Conservation (phyloP, 208 protist species). For the Crithidia expoeki region DNA sequence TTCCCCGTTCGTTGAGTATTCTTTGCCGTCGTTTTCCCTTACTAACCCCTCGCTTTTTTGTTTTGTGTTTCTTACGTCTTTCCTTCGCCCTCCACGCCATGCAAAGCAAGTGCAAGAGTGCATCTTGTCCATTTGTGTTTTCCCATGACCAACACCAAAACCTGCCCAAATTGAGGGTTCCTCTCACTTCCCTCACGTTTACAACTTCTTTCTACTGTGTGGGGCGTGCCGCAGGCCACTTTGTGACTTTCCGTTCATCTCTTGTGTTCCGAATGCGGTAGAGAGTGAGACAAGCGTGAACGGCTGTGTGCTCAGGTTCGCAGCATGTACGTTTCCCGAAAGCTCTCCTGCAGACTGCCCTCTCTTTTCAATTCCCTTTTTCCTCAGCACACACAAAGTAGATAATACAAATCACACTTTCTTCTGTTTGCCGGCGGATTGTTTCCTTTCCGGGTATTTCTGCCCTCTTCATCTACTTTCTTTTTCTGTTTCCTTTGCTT, state of each 20-base stretch:
- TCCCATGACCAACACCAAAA: too few species aligned
- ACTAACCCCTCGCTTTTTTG: background rate
- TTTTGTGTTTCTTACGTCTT: background rate
- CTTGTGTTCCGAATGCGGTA: too few species aligned
- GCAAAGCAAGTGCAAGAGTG: background rate
- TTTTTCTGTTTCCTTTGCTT: background rate
- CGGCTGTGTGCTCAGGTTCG: too few species aligned
- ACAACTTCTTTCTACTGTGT: background rate
- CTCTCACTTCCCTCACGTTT: background rate
- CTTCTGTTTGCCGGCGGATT: conserved; percentile 4
- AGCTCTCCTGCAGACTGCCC: too few species aligned
- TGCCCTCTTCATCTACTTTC: background rate
- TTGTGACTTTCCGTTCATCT: background rate
- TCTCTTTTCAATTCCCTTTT: too few species aligned
- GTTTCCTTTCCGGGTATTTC: background rate
- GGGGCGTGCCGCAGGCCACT: background rate
- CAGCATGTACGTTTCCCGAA: too few species aligned
- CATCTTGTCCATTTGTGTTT: background rate
- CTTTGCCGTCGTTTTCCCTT: background rate
- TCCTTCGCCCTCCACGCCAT: background rate
- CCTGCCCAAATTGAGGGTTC: too few species aligned
- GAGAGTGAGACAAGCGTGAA: too few species aligned
- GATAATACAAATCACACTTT: background rate
- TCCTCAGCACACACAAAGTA: background rate
- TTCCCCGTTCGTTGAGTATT: too few species aligned